phyloP scores from a whole-genome alignment of 1,139 yeast genomes.

The Sugiyamaella japonica region DNA sequence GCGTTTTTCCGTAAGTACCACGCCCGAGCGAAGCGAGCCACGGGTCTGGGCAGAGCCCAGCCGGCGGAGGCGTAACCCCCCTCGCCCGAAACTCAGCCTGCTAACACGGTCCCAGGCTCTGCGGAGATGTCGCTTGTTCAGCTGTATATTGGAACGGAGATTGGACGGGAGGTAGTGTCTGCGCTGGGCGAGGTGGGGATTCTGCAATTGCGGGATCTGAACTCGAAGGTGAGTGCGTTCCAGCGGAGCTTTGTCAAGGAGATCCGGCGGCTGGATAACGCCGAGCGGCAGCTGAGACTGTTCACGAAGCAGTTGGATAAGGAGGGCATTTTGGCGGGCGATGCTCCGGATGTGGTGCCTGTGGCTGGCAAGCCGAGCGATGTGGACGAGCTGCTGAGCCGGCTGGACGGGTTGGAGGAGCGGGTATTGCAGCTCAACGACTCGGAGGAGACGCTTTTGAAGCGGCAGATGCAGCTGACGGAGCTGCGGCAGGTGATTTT shows the following conservation, averaged over 20 bases:
- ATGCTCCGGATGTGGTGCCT: constrained; percentile 32
- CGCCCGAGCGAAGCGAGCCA: constrained; percentile 6
- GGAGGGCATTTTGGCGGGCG: constrained; percentile 34
- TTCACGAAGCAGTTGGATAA: constrained; percentile 29
- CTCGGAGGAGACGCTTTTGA: constrained; percentile 54
- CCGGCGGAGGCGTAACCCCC: constrained; percentile 1
- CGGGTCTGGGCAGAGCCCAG: constrained; percentile 9
- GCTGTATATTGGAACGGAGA: constrained; percentile 86
- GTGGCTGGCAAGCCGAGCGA: constrained; percentile 58
- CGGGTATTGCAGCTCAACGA: constrained; percentile 57
- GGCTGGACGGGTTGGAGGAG: constrained; percentile 61
- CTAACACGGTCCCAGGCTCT: constrained; percentile 50
- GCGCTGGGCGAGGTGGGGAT: constrained; percentile 77
- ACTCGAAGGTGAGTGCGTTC: constrained; percentile 72
- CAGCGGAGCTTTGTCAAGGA: constrained; percentile 87
- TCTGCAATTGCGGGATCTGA: constrained; percentile 86
- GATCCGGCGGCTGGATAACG: constrained; percentile 64
- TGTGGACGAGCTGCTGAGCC: constrained; percentile 65
- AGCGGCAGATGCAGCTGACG: constrained; percentile 55
- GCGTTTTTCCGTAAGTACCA: constrained; percentile 23
- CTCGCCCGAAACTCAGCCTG: background rate
- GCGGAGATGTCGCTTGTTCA: constrained; percentile 96
- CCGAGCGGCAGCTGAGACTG: constrained; percentile 56
- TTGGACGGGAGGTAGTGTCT: constrained; percentile 82
- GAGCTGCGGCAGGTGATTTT: constrained; percentile 69